A percentile compares a stretch with the other conserved stretches of the same genome.
Evolutionary conservation across 2,329 filamentous ascomycete species (phyloP).

Genomic region (Colletotrichum siamense): DNA sequence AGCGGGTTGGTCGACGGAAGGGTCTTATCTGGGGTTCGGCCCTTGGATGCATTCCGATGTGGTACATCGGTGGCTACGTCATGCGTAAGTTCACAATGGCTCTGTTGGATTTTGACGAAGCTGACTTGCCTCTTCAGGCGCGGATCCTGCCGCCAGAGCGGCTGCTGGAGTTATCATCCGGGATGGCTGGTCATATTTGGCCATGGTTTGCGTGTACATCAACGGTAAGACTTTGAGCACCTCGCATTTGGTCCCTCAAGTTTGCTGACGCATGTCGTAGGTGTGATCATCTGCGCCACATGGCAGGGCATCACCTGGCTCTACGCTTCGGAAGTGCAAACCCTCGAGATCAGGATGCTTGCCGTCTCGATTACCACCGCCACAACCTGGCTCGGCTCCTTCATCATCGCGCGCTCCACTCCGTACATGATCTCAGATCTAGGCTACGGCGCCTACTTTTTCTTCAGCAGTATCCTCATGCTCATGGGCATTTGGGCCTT

Average conservation of each 20-base stretch:
- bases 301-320: conserved; percentile 51
- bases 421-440: conserved; percentile 47
- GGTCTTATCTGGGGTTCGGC: conserved; percentile 49
- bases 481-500: conserved; percentile 51
- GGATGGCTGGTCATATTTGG: conserved; percentile 46
- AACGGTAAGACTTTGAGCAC: conserved; percentile 32
- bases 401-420: conserved; percentile 43
- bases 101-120: accelerated
- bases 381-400: conserved; percentile 43
- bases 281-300: conserved; percentile 40
- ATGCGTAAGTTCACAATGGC: conserved; percentile 3
- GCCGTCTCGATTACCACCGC: conserved; percentile 39
- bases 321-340: conserved; percentile 54
- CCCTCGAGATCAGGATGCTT: conserved; percentile 38
- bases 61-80: conserved; percentile 45
- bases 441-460: conserved; percentile 57
- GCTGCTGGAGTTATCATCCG: conserved; percentile 50
- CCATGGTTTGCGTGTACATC: conserved; percentile 52
- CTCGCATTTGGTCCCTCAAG: accelerated
- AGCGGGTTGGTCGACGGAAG: conserved; percentile 52
- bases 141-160: conserved; percentile 40
- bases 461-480: conserved; percentile 54
- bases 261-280: not conserved
- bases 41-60: conserved; percentile 43
- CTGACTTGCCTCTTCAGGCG: not conserved